Evolutionary conservation across 176 grass and related monocot species (phyloP).

Genomic region (Dactylis glomerata): DNA sequence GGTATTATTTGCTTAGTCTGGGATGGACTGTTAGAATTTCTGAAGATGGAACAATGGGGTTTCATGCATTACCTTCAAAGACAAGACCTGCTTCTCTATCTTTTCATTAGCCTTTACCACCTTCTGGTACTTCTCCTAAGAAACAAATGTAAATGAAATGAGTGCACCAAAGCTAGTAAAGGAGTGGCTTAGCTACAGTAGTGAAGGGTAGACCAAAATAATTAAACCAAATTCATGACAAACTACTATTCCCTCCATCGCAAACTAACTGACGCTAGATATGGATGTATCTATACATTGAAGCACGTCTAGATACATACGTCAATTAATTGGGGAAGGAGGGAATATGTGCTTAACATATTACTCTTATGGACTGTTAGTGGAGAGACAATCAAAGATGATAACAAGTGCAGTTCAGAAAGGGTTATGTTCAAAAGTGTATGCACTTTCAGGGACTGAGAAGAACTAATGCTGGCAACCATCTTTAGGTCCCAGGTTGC

Average conservation of each 20-base stretch:
- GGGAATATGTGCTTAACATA: not conserved
- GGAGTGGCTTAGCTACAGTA: not conserved
- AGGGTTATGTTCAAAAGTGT: not conserved
- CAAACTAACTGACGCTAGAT: no score
- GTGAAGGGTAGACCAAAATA: not conserved
- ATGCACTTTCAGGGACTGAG: not conserved
- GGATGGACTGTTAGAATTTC: not conserved
- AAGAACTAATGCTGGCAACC: not conserved
- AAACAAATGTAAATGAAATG: constrained; percentile 10
- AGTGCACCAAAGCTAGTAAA: not conserved
- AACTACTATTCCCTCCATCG: no score
- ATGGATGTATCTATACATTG: no score
- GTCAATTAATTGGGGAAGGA: no score
- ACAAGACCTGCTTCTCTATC: constrained; percentile 33
- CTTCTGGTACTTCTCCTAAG: constrained; percentile 45
- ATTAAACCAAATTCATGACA: not conserved
- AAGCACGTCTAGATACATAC: no score
- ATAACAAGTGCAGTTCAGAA: not conserved
- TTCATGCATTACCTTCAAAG: constrained; percentile 37
- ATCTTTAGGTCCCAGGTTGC: not conserved
- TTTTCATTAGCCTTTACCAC: constrained; percentile 45
- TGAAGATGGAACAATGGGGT: not conserved
- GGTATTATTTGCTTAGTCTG: not conserved
- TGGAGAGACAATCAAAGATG: not conserved
- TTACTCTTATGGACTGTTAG: not conserved